phyloP scores from a whole-genome alignment of 345 rosid species.

The Pistacia atlantica region DNA sequence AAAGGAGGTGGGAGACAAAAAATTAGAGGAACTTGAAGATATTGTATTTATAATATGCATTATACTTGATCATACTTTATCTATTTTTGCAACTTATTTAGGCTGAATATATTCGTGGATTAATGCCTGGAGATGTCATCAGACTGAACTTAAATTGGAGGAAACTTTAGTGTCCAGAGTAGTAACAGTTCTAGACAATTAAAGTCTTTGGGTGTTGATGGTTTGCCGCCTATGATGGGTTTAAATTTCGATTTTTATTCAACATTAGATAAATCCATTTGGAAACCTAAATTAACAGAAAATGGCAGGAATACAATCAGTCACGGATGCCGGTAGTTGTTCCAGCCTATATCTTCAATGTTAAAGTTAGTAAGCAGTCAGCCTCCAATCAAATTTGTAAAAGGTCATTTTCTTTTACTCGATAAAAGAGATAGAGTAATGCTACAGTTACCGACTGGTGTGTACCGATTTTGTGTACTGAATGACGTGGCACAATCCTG shows the following conservation, averaged over 20 bases:
- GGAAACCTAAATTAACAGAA: no score
- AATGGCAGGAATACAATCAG: background rate
- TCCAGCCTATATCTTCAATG: background rate
- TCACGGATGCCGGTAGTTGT: background rate
- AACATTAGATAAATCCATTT: no score
- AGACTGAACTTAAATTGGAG: background rate
- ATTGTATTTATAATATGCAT: no score
- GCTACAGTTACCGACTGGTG: no score
- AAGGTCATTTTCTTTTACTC: background rate
- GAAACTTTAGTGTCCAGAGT: background rate
- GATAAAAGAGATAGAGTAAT: no score
- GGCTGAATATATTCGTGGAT: background rate
- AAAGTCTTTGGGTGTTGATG: background rate
- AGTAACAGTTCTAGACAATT: background rate
- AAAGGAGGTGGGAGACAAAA: background rate
- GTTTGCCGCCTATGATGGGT: background rate
- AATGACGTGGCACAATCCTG: no score
- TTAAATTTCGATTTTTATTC: no score
- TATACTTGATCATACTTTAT: no score
- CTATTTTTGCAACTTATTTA: background rate
- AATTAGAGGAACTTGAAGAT: background rate
- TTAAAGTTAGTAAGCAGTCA: background rate
- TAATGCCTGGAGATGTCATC: background rate
- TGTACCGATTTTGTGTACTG: no score
- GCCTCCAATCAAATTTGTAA: background rate